Evolutionary conservation across 2,329 filamentous ascomycete genomes (phyloP).

Genomic region (Aspergillus sp.): DNA sequence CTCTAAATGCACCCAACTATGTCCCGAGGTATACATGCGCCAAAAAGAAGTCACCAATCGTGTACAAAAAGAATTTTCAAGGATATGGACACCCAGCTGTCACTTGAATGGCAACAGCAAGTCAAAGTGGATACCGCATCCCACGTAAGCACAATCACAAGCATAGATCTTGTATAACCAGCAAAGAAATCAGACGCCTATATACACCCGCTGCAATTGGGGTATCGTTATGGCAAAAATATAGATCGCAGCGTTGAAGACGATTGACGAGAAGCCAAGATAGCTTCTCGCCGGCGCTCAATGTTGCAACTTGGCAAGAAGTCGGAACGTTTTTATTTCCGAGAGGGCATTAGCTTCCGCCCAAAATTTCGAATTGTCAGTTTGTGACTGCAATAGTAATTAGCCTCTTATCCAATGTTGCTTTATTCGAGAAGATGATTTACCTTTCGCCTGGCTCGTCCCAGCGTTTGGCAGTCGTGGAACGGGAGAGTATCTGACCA

Average conservation of each 20-base stretch:
- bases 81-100: background rate
- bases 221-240: conserved; percentile 22
- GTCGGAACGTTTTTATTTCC: conserved; percentile 13
- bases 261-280: no score
- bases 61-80: background rate
- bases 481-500: conserved; percentile 21
- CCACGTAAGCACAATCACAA: no score
- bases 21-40: background rate
- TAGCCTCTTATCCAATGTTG: background rate
- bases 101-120: background rate
- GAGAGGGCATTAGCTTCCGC: conserved; percentile 33
- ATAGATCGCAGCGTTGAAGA: conserved; percentile 2
- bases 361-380: conserved; percentile 35
- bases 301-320: background rate
- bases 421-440: background rate
- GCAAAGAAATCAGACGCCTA: conserved; percentile 21
- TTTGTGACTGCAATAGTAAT: conserved; percentile 23
- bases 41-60: background rate
- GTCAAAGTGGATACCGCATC: background rate
- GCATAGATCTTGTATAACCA: conserved; percentile 3
- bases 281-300: no score
- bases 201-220: conserved; percentile 21
- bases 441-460: conserved; percentile 33
- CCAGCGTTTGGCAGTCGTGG: conserved; percentile 21
- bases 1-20: background rate